A percentile compares a stretch with the other conserved stretches of the same genome.
These are phyloP conservation scores for Boletus bicolor DNA, from an alignment of 768 basidiomycete species.

Conservation along the genomic window DNA sequence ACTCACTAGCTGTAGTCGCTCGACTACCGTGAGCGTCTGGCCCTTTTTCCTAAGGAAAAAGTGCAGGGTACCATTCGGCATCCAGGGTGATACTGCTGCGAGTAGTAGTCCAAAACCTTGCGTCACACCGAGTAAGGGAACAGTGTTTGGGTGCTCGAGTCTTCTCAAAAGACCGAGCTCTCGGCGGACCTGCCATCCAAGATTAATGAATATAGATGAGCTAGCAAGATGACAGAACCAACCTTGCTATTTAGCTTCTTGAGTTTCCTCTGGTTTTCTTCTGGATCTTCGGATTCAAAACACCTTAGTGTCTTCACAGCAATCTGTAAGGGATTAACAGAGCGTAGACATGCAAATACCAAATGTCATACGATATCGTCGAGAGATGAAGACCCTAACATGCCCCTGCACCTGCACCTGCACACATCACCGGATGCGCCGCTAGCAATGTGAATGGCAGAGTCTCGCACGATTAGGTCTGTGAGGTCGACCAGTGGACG, in stretches of 20 bases:
- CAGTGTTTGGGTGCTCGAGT: background rate
- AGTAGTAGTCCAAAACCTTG: background rate
- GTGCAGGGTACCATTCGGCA: background rate
- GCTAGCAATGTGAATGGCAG: background rate
- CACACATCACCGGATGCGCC: slow-evolving; percentile 2
- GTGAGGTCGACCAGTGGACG: slow-evolving; percentile 5
- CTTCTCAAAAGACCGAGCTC: slow-evolving; percentile 3
- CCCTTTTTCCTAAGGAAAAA: background rate
- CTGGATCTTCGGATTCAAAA: too few species aligned
- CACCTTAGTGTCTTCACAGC: too few species aligned
- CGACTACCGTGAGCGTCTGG: background rate
- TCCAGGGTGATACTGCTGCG: background rate
- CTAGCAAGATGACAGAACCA: too few species aligned
- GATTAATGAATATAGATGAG: background rate
- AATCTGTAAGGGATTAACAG: too few species aligned
- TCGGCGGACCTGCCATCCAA: background rate
- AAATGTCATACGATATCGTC: background rate
- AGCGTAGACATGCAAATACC: background rate
- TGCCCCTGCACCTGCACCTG: background rate
- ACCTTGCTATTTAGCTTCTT: too few species aligned
- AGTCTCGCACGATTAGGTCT: background rate
- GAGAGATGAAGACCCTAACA: background rate
- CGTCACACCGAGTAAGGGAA: background rate
- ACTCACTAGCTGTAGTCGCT: background rate
- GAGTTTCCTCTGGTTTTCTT: too few species aligned